Percentiles rank a stretch among this genome's conserved stretches.
Conservation (phyloP, 495 filamentous ascomycete genomes). For the Oleoguttula mirabilis region DNA sequence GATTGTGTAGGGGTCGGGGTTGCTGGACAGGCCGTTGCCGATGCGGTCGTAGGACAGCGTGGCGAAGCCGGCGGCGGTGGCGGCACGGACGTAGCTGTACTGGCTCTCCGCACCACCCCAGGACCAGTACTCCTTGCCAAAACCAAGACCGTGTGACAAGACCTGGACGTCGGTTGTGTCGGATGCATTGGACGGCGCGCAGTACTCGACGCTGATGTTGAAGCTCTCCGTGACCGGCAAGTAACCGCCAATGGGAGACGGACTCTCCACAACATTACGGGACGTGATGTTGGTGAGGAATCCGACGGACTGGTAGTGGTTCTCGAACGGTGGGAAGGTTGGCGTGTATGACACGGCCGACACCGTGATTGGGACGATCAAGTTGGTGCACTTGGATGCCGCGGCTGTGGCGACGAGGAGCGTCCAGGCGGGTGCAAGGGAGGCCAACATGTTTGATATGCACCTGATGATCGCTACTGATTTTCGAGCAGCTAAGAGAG, state of each 20-base stretch:
- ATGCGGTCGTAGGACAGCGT: slow-evolving; percentile 22
- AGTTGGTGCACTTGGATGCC: slow-evolving; percentile 1
- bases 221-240: slow-evolving; percentile 7
- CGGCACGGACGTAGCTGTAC: slow-evolving; percentile 13
- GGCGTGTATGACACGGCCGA: not conserved
- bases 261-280: not conserved
- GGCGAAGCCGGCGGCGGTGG: slow-evolving; percentile 16
- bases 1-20: slow-evolving; percentile 13
- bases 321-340: slow-evolving; percentile 9
- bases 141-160: slow-evolving; percentile 10
- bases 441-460: too few relatives aligned
- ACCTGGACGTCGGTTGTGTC: slow-evolving; percentile 7
- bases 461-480: too few relatives aligned
- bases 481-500: too few relatives aligned
- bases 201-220: slow-evolving; percentile 10
- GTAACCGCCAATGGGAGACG: slow-evolving; percentile 6
- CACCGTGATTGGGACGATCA: not conserved
- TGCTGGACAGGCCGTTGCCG: slow-evolving; percentile 13
- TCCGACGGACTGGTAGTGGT: slow-evolving; percentile 9
- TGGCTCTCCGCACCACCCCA: slow-evolving; percentile 2
- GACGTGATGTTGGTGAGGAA: slow-evolving; percentile 6
- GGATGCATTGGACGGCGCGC: not conserved
- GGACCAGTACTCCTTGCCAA: slow-evolving; percentile 14
- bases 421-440: too few relatives aligned
- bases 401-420: too few relatives aligned